Conservation (phyloP, 2,329 filamentous ascomycete species). For the Phialophora expanda region DNA sequence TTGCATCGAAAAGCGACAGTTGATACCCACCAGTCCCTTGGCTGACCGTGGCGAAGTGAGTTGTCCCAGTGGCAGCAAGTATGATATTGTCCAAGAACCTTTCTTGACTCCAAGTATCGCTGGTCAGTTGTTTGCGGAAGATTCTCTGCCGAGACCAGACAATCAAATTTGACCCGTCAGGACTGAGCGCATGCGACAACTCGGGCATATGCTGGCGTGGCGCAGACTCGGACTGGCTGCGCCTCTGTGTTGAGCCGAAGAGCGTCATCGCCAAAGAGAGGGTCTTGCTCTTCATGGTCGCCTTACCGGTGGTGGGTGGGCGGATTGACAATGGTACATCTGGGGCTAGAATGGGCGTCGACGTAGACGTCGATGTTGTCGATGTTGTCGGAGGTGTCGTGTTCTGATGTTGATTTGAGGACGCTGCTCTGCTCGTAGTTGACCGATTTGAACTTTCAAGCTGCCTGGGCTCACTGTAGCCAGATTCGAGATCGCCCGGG, state of each 20-base stretch:
- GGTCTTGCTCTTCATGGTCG: not conserved
- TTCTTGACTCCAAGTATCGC: not conserved
- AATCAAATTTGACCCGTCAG: slow-evolving; percentile 13
- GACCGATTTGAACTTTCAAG: not conserved
- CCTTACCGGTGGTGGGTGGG: not conserved
- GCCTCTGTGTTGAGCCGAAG: not conserved
- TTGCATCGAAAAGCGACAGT: slow-evolving; percentile 2
- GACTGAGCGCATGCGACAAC: slow-evolving; percentile 8
- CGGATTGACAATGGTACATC: not conserved
- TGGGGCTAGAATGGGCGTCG: not conserved
- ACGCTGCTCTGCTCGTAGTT: not conserved
- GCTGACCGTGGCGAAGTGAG: slow-evolving; percentile 10
- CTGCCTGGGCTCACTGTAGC: not conserved
- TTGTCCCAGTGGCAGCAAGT: slow-evolving; percentile 6
- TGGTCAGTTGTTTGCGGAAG: not conserved
- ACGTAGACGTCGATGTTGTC: not conserved
- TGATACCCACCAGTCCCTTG: not conserved
- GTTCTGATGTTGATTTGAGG: not conserved
- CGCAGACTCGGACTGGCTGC: not conserved
- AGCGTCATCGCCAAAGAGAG: not conserved
- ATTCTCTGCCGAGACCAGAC: slow-evolving; percentile 14
- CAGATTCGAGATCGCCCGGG: not conserved
- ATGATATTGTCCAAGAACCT: slow-evolving; percentile 8
- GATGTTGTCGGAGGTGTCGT: not conserved
- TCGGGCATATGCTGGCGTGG: not conserved